Evolutionary conservation across 768 basidiomycete species (phyloP).

Genomic region (Boletus insuetus): DNA sequence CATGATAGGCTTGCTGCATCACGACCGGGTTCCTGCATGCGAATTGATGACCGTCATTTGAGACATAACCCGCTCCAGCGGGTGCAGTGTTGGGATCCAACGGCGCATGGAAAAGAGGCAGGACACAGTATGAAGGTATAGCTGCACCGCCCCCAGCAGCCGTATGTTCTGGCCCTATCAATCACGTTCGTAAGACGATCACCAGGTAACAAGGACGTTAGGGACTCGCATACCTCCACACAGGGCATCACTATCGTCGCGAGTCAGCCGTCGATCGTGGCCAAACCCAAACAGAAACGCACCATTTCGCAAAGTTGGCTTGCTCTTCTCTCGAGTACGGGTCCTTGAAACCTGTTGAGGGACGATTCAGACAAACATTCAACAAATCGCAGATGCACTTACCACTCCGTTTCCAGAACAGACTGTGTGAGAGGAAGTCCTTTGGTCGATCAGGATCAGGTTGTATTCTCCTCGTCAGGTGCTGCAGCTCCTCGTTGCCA

Average conservation of each 20-base stretch:
- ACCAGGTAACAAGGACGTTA: not conserved
- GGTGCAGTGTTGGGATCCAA: conserved; percentile 26
- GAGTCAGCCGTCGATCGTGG: not conserved
- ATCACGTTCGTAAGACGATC: not conserved
- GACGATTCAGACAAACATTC: too few relatives aligned
- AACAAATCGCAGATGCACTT: not conserved
- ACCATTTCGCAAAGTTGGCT: conserved; percentile 53
- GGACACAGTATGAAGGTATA: conserved; percentile 51
- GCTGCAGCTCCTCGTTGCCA: conserved; percentile 42
- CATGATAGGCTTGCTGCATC: conserved; percentile 55
- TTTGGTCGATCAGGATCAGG: conserved; percentile 49
- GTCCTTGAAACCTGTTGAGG: conserved; percentile 53
- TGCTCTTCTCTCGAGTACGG: conserved; percentile 60
- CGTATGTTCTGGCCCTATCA: conserved; percentile 51
- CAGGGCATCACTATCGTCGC: conserved; percentile 43
- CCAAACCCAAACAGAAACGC: conserved; percentile 9
- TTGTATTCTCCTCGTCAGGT: conserved; percentile 40
- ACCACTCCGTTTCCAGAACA: conserved; percentile 63
- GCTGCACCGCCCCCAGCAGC: conserved; percentile 36
- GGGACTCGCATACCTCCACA: conserved; percentile 39
- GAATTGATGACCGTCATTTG: conserved; percentile 56
- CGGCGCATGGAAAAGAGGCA: conserved; percentile 52
- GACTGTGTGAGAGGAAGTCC: conserved; percentile 50
- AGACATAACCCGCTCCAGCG: conserved; percentile 45
- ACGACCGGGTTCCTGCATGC: conserved; percentile 51